phyloP scores from a whole-genome alignment of 148 eudicot species.

The Vaccinium myrtillus region DNA sequence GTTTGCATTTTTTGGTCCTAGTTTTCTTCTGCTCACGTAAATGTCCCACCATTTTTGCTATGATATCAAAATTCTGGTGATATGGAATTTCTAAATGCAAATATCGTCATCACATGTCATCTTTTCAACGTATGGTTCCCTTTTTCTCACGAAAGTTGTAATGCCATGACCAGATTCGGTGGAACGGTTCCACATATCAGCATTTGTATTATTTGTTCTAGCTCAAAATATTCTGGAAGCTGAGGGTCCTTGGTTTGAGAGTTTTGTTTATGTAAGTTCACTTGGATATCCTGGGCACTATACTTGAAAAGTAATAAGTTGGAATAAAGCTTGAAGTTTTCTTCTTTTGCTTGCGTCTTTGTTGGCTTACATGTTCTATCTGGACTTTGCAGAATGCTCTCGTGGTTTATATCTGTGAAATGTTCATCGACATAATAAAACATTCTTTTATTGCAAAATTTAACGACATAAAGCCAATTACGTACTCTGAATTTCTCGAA shows the following conservation, averaged over 20 bases:
- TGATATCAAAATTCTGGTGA: neutral
- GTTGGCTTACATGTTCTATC: conserved; percentile 27
- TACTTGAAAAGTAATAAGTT: conserved; percentile 5
- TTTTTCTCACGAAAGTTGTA: conserved; percentile 20
- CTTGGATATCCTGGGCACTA: conserved; percentile 1
- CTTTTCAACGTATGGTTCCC: neutral
- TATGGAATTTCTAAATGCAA: neutral
- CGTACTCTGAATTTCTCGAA: conserved; percentile 92
- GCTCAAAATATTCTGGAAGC: conserved; percentile 97
- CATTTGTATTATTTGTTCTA: conserved; percentile 79
- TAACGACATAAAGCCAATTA: conserved; percentile 83
- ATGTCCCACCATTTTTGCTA: neutral
- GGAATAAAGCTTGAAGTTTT: neutral
- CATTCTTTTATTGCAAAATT: conserved; percentile 95
- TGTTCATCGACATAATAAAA: conserved; percentile 81
- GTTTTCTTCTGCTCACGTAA: neutral
- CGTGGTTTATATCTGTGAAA: conserved; percentile 75
- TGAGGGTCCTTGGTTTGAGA: conserved; percentile 91
- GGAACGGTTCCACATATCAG: conserved; percentile 91
- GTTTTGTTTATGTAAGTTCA: conserved; percentile 72
- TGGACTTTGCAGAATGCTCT: conserved; percentile 77
- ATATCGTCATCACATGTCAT: neutral
- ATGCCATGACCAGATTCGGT: conserved; percentile 69
- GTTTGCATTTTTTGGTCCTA: neutral
- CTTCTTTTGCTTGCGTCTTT: conserved; percentile 18